phyloP scores from a whole-genome alignment of 2,329 filamentous ascomycete species.

The Cadophora sp. region DNA sequence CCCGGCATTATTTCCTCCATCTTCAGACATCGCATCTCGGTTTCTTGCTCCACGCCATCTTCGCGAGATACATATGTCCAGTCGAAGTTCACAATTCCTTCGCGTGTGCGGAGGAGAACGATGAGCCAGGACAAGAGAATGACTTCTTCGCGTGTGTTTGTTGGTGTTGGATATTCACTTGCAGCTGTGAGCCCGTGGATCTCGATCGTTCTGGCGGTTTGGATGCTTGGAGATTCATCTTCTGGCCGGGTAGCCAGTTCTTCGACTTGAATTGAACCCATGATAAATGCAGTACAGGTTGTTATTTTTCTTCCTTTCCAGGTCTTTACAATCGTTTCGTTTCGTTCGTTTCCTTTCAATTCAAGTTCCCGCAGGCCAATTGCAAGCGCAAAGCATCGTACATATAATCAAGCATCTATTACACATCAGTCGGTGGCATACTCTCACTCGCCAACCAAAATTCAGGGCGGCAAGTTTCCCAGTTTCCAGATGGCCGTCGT shows the following conservation, averaged over 20 bases:
- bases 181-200: background rate
- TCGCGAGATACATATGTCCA: constrained; percentile 45
- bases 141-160: constrained; percentile 49
- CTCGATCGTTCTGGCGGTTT: background rate
- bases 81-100: constrained; percentile 48
- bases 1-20: constrained; percentile 45
- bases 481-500: background rate
- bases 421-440: background rate
- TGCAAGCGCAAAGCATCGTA: background rate
- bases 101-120: constrained; percentile 50
- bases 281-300: background rate
- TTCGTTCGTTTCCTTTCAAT: background rate
- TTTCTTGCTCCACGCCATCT: constrained; percentile 31
- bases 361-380: background rate
- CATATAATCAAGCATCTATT: background rate
- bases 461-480: background rate
- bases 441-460: background rate
- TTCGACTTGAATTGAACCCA: constrained; percentile 17
- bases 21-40: constrained; percentile 35
- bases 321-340: background rate
- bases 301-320: background rate
- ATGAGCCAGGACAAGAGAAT: constrained; percentile 53
- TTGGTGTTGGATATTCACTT: constrained; percentile 33
- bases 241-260: background rate
- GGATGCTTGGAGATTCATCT: background rate